phyloP scores from a whole-genome alignment of 176 grass and related monocot species.

The Thinopyrum elongatum region DNA sequence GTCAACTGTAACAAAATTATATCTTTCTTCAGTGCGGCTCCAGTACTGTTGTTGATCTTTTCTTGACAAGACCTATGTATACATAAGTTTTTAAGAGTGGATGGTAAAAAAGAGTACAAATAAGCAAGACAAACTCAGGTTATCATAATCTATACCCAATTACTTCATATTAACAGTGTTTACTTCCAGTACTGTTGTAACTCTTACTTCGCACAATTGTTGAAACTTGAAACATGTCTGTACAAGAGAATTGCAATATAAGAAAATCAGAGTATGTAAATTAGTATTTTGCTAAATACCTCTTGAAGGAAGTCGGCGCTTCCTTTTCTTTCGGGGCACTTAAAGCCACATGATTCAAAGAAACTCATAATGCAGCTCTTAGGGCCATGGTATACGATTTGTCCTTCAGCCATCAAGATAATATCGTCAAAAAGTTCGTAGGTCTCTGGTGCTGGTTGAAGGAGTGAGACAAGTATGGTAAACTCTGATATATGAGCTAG shows the following conservation, averaged over 20 bases:
- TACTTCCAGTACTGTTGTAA: background rate
- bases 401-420: constrained; percentile 83
- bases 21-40: constrained; percentile 26
- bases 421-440: constrained; percentile 88
- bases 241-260: background rate
- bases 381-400: constrained; percentile 69
- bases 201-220: background rate
- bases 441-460: constrained; percentile 80
- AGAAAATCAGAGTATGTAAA: background rate
- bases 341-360: constrained; percentile 74
- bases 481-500: constrained; percentile 56
- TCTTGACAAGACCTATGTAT: constrained; percentile 61
- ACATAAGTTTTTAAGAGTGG: background rate
- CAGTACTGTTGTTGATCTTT: constrained; percentile 85
- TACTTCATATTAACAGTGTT: background rate
- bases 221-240: background rate
- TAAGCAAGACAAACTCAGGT: background rate
- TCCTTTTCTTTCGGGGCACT: constrained; percentile 77
- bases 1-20: constrained; percentile 57
- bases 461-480: constrained; percentile 65
- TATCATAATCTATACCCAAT: background rate
- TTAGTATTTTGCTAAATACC: constrained; percentile 39
- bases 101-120: background rate
- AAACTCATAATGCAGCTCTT: constrained; percentile 50
- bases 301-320: constrained; percentile 78